Conservation (phyloP, 768 basidiomycete genomes). For the Kwoniella dejecticola region DNA sequence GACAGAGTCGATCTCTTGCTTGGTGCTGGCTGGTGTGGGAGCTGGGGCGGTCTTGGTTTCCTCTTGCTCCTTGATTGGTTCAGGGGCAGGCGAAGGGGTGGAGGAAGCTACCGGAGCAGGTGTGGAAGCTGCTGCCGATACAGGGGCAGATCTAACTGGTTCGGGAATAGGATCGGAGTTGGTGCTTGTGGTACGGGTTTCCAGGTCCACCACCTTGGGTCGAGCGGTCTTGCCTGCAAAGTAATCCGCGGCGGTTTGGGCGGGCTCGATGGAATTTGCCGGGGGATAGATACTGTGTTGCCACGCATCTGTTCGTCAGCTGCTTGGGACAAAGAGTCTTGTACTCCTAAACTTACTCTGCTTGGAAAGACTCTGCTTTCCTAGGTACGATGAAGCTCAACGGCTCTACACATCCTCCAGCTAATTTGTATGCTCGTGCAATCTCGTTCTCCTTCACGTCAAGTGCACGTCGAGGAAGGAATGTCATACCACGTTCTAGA, state of each 20-base stretch:
- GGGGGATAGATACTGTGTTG: constrained; percentile 75
- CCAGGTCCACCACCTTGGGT: constrained; percentile 78
- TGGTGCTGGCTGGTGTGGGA: constrained; percentile 9
- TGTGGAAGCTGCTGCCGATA: constrained; percentile 20
- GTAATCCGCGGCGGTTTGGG: constrained; percentile 79
- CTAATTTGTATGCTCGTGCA: constrained; percentile 87
- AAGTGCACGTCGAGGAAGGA: constrained; percentile 88
- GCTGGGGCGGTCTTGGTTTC: constrained; percentile 18
- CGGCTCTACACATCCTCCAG: constrained; percentile 73
- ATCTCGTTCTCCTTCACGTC: constrained; percentile 92
- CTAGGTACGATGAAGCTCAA: constrained; percentile 94
- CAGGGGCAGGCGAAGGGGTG: constrained; percentile 19
- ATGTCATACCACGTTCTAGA: constrained; percentile 84
- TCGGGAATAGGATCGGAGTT: constrained; percentile 49
- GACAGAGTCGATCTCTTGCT: constrained; percentile 23
- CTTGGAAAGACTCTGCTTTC: constrained; percentile 92
- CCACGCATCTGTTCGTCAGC: constrained; percentile 2
- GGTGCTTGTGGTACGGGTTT: constrained; percentile 61
- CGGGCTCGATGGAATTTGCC: constrained; percentile 76
- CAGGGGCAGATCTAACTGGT: constrained; percentile 24
- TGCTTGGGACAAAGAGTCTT: background rate
- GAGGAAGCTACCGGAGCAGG: constrained; percentile 14
- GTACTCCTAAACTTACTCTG: constrained; percentile 61
- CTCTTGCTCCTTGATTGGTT: constrained; percentile 21
- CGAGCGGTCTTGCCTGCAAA: constrained; percentile 76